Base-by-base conservation (phyloP, 192 early-diverging fungal genomes). In the Coemansia sp. region DNA sequence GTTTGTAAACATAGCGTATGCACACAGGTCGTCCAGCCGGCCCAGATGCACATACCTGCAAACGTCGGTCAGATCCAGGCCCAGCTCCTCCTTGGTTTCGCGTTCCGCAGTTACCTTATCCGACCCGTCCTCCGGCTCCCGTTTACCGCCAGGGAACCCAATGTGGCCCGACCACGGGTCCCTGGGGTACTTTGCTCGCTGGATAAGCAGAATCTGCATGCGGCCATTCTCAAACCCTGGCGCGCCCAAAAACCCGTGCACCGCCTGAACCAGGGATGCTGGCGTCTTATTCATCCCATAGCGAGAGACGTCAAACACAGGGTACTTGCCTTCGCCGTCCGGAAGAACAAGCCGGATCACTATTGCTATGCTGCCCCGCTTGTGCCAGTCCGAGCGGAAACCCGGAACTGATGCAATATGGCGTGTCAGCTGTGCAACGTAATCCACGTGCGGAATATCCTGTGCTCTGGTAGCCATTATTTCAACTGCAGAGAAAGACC, bases 81-180 rank as follows among this genome's bases (percentile, higher is more conserved):
- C 79, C 21, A 82, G 59, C 38, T 82, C 79, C 56, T 82, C 79
- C 47, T 15, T 16, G 1, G 74, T 74, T 37, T 82, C 79, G 38
- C 79, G 69, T n/a, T 76, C 79, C 0, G 79, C 79, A 4, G 79
- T 82, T 2, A 4, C 39, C 26, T 47, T 45, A 32, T 70, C 71
- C 0, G 44, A 50, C 9, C 10, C 42, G 26, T 82, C 79, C 1
- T 15, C 4, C 4, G 49, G 12, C 7, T 82, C 79, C 1, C 59
- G 74, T 41, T 82, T 82, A 54, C 79, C 79, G 26, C 79, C 79
- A 0, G 79, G 79, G 43, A 82, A 82, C 57, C 79, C 79, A 56
- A 82, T 82, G 42, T 82, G 74, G 0, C 79, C 79, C 3, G 79
- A 82, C 79, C 79, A 82, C 18, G 79, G 79, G 44, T 82, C 79